A percentile compares a stretch with the other conserved stretches of the same genome.
Conservation (phyloP, 139 green algal genomes). For the Chlorella sp. region DNA sequence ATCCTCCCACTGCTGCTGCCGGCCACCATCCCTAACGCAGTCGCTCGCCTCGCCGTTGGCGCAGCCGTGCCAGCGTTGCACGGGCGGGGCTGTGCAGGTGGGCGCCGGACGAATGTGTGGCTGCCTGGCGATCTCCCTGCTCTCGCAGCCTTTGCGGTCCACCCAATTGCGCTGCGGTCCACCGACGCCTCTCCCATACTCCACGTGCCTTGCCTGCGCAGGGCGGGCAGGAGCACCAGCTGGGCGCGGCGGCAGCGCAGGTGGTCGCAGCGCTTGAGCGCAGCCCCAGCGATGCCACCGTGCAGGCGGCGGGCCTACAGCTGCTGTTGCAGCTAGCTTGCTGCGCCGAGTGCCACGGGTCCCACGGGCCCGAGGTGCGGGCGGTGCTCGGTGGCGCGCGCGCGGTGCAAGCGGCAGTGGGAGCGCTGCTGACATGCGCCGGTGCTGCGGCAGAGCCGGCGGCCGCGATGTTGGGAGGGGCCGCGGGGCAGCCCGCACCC, state of each 20-base stretch:
- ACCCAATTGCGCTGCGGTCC: too few species aligned
- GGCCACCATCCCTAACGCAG: too few species aligned
- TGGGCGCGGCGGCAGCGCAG: background rate
- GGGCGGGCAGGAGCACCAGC: background rate
- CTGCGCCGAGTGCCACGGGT: slow-evolving; percentile 9
- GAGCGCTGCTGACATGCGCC: slow-evolving; percentile 2
- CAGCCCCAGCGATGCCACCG: background rate
- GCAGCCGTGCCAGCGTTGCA: too few species aligned
- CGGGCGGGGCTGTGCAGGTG: too few species aligned
- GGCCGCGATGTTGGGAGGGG: background rate
- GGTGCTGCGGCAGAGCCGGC: background rate
- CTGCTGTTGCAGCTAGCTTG: slow-evolving; percentile 13
- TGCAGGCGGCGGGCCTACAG: slow-evolving; percentile 4
- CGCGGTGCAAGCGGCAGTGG: slow-evolving; percentile 1
- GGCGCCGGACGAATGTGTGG: too few species aligned
- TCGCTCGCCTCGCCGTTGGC: too few species aligned
- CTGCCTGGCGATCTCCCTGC: too few species aligned
- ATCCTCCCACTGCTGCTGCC: too few species aligned
- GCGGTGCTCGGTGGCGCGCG: slow-evolving; percentile 1
- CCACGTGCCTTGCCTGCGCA: too few species aligned
- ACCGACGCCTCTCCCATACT: too few species aligned
- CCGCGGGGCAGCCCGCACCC: background rate
- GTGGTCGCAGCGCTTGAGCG: background rate
- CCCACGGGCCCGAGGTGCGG: background rate
- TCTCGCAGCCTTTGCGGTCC: too few species aligned